Conservation (phyloP, 2,329 filamentous ascomycete genomes). For the Claviceps sp. region DNA sequence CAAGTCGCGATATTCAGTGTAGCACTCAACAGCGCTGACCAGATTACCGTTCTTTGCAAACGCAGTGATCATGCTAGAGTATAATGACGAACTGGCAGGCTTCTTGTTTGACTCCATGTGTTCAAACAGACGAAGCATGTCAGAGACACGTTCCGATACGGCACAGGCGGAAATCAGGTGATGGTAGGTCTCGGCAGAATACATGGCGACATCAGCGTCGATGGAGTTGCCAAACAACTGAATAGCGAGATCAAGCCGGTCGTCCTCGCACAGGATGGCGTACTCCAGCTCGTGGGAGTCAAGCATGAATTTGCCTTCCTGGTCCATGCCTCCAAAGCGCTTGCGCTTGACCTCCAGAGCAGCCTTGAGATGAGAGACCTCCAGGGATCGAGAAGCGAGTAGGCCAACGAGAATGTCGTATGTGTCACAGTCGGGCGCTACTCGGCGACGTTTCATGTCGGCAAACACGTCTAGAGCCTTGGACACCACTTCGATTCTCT, state of each 20-base stretch:
- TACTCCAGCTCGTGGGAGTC: conserved; percentile 78
- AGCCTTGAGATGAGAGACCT: conserved; percentile 61
- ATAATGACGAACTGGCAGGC: conserved; percentile 65
- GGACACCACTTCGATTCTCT: conserved; percentile 71
- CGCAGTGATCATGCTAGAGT: conserved; percentile 88
- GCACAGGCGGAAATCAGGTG: conserved; percentile 80
- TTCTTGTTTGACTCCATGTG: conserved; percentile 77
- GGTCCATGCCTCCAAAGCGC: conserved; percentile 75
- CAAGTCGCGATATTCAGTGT: conserved; percentile 83
- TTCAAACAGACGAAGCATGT: conserved; percentile 83
- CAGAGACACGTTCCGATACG: conserved; percentile 61
- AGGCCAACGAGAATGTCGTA: conserved; percentile 80
- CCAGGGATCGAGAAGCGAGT: conserved; percentile 66
- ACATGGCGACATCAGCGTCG: conserved; percentile 45
- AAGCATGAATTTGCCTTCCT: conserved; percentile 76
- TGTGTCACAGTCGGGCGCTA: conserved; percentile 69
- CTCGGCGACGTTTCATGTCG: conserved; percentile 81
- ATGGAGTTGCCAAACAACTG: conserved; percentile 73
- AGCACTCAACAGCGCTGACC: conserved; percentile 80
- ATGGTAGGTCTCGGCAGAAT: conserved; percentile 73
- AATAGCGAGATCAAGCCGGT: conserved; percentile 72
- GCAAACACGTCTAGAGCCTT: conserved; percentile 92
- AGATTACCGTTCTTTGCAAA: conserved; percentile 75
- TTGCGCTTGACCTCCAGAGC: conserved; percentile 66
- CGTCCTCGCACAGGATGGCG: conserved; percentile 74